Base-by-base conservation (phyloP, 768 basidiomycete species). In the Daedaleopsis sinensis region DNA sequence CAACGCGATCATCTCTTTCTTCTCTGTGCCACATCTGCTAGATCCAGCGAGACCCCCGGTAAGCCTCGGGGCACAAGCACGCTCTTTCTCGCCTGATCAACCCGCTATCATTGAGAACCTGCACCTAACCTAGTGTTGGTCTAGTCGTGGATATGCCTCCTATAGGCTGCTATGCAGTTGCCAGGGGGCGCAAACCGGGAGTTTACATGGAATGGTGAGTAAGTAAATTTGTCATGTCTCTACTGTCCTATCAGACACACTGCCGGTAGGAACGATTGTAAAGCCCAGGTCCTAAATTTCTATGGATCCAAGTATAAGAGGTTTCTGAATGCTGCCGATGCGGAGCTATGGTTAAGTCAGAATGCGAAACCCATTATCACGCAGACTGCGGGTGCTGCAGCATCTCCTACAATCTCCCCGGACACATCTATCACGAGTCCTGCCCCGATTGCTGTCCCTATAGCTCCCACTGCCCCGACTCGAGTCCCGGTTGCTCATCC, bases 261-360 rank as follows among this genome's bases (percentile, higher is more conserved):
- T 24, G 10, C 13, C 0, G 16, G 10, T 18, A 93, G 92, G 93
- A 75, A 73, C 2, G 91, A 94, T n/a, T 89, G 89, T 64, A 78
- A 87, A 68, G 72, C 71, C 0, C 91, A 93, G 70, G 79, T 88
- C 48, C 83, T 87, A 58, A 86, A 87, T 43, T 93, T 82, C 69
- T 46, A 77, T 0, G 82, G 80, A 16, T 84, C 92, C 0, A 74
- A 71, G 27, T 88, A 81, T 77, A 88, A 92, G 72, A 93, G 90
- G 65, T 88, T 96, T 68, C 55, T 63, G 5, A 83, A 75, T 10
- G 70, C 73, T 27, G 68, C 72, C 0, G 85, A 87, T 27, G 94
- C 94, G 0, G 73, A 84, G 58, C 76, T 71, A 1, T 96, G 84
- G 75, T 74, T 84, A 11, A 59, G 57, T 49, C 27, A 64, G 35